A percentile compares a stretch with the other conserved stretches of the same genome.
phyloP scores from a whole-genome alignment of 768 basidiomycete genomes.

The Suillus weaverae region DNA sequence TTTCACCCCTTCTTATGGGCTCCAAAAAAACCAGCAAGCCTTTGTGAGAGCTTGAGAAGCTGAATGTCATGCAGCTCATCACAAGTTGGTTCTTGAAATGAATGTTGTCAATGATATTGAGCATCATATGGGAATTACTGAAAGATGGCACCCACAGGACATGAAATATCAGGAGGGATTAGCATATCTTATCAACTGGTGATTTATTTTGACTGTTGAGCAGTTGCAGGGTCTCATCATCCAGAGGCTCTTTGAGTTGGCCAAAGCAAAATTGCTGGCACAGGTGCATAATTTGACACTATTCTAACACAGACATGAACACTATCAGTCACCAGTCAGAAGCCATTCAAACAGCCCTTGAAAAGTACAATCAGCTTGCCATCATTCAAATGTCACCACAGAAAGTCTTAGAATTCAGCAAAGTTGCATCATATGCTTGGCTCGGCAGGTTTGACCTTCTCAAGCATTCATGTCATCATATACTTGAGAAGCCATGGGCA shows the following conservation, averaged over 20 bases:
- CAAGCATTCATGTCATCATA: slow-evolving; percentile 29
- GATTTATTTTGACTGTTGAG: slow-evolving; percentile 33
- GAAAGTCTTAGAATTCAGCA: slow-evolving; percentile 19
- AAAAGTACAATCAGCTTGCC: slow-evolving; percentile 33
- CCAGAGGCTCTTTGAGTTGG: slow-evolving; percentile 39
- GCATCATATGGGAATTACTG: slow-evolving; percentile 25
- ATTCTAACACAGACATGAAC: slow-evolving; percentile 16
- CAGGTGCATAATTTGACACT: slow-evolving; percentile 24
- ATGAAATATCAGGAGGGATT: slow-evolving; percentile 24
- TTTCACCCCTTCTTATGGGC: slow-evolving; percentile 11
- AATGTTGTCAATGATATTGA: slow-evolving; percentile 6
- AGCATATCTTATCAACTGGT: slow-evolving; percentile 1
- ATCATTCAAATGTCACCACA: slow-evolving; percentile 14
- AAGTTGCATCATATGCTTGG: slow-evolving; percentile 19
- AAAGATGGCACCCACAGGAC: slow-evolving; percentile 27
- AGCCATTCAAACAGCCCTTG: slow-evolving; percentile 34
- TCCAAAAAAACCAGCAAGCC: slow-evolving; percentile 15
- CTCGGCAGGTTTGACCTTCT: slow-evolving; percentile 36
- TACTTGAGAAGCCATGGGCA: slow-evolving; percentile 31
- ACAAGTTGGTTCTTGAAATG: slow-evolving; percentile 13
- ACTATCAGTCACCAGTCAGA: slow-evolving; percentile 30
- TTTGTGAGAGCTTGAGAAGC: slow-evolving; percentile 23
- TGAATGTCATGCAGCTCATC: slow-evolving; percentile 18
- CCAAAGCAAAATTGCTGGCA: slow-evolving; percentile 37
- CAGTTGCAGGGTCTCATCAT: slow-evolving; percentile 36